Conservation (phyloP, 2,329 filamentous ascomycete species). For the Geosmithia putterillii region DNA sequence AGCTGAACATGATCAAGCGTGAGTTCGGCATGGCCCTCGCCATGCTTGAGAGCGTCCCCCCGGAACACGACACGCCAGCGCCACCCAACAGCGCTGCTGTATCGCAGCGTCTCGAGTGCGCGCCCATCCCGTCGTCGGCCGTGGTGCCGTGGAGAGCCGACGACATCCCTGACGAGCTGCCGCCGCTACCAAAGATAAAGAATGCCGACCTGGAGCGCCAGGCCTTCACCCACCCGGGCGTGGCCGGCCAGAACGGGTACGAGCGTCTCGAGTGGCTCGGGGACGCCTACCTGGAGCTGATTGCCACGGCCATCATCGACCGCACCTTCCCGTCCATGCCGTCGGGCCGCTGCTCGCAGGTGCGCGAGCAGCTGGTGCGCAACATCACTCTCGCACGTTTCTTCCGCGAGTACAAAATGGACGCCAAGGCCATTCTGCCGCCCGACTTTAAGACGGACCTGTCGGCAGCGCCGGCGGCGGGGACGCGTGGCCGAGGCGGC, state of each 20-base stretch:
- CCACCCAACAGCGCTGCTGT: too few relatives aligned
- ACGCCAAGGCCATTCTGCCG: slow-evolving; percentile 48
- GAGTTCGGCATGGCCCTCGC: too few relatives aligned
- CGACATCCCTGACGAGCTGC: slow-evolving; percentile 34
- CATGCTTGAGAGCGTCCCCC: too few relatives aligned
- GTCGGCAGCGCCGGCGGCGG: slow-evolving; percentile 2
- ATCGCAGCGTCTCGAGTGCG: background rate
- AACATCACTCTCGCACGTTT: slow-evolving; percentile 68
- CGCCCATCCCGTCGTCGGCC: background rate
- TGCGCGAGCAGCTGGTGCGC: slow-evolving; percentile 68
- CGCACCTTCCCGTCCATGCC: slow-evolving; percentile 53
- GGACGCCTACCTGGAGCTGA: slow-evolving; percentile 72
- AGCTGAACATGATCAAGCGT: too few relatives aligned
- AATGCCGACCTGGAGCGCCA: slow-evolving; percentile 47
- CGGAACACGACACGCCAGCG: background rate
- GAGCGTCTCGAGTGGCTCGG: slow-evolving; percentile 83
- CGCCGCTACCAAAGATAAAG: slow-evolving; percentile 48
- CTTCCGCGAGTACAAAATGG: slow-evolving; percentile 57
- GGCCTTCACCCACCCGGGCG: slow-evolving; percentile 55
- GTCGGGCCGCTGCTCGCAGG: slow-evolving; percentile 58
- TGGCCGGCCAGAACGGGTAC: slow-evolving; percentile 35
- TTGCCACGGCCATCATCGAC: slow-evolving; percentile 65
- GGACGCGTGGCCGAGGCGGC: slow-evolving; percentile 9
- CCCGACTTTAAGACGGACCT: slow-evolving; percentile 20
- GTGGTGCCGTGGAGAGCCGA: slow-evolving; percentile 31